Percentiles rank a stretch among this genome's conserved stretches.
Conservation (phyloP, 176 grass and related monocot species). For the Avena atlantica region DNA sequence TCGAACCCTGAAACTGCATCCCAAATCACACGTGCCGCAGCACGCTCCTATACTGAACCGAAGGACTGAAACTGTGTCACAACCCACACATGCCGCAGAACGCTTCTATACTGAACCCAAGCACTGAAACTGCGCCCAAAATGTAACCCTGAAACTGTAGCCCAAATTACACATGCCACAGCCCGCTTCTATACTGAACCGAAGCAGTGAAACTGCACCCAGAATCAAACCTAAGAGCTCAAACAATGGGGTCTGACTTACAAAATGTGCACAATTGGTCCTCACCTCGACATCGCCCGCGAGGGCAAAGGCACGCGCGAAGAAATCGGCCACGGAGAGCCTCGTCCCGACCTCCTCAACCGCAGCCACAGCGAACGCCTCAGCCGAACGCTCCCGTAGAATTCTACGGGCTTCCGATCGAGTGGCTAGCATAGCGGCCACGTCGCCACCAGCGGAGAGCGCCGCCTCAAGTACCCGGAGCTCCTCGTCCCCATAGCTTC, state of each 20-base stretch:
- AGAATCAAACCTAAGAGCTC: not conserved
- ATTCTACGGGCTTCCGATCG: conserved; percentile 53
- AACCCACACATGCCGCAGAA: not conserved
- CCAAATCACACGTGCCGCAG: not conserved
- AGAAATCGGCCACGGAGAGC: conserved; percentile 69
- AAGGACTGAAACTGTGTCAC: not conserved
- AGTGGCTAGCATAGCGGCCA: conserved; percentile 45
- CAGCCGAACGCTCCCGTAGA: conserved; percentile 34
- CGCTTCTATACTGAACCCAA: not conserved
- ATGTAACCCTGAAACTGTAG: not conserved
- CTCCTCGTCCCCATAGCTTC: conserved; percentile 54
- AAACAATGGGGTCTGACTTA: not conserved
- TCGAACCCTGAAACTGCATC: not conserved
- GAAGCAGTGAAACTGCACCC: not conserved
- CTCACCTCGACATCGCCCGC: conserved; percentile 76
- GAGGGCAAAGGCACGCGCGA: conserved; percentile 69
- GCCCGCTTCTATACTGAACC: not conserved
- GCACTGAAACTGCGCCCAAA: not conserved
- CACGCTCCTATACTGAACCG: not conserved
- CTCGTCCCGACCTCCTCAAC: conserved; percentile 24
- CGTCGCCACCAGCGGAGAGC: conserved; percentile 52
- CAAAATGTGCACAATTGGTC: not conserved
- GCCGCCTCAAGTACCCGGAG: conserved; percentile 63
- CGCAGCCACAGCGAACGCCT: not conserved
- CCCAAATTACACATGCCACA: conserved; percentile 1